Conservation (phyloP, 2,329 filamentous ascomycete species). For the Cladosporium sp. region DNA sequence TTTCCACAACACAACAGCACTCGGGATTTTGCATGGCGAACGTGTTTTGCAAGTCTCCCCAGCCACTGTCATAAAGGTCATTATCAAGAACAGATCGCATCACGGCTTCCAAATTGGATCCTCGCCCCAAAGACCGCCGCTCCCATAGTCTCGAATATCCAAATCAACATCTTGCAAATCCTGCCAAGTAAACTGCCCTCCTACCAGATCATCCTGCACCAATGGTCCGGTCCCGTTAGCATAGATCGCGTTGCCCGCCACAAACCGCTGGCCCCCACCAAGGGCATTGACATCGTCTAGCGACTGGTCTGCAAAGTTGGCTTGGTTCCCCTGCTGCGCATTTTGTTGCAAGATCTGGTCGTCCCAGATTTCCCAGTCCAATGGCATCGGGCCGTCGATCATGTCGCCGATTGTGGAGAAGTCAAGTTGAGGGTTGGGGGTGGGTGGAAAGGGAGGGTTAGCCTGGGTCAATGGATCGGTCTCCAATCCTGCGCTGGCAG, state of each 20-base stretch:
- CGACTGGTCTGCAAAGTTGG: not conserved
- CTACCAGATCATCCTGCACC: not conserved
- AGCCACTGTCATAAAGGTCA: too few species aligned
- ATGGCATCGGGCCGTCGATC: conserved; percentile 22
- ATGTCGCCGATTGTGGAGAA: conserved; percentile 27
- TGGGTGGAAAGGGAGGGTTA: not conserved
- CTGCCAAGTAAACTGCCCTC: not conserved
- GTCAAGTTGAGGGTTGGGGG: conserved; percentile 13
- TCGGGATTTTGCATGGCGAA: too few species aligned
- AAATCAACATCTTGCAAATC: conserved; percentile 17
- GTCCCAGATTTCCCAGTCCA: conserved; percentile 30
- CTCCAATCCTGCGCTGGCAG: too few species aligned
- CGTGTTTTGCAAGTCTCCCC: too few species aligned
- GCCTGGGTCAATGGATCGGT: not conserved
- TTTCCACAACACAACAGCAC: too few species aligned
- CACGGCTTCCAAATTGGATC: not conserved
- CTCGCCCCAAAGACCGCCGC: conserved; percentile 2
- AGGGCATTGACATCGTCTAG: not conserved
- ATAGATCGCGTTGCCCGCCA: not conserved
- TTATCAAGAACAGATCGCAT: not conserved
- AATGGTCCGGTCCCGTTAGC: not conserved
- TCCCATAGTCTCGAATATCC: conserved; percentile 12
- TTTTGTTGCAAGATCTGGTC: conserved; percentile 15
- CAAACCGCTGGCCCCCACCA: not conserved
- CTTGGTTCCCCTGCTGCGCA: not conserved